These are phyloP conservation scores for Sclerotinia subarctica DNA, from an alignment of 2,329 filamentous ascomycete genomes.

Conservation along the genomic window DNA sequence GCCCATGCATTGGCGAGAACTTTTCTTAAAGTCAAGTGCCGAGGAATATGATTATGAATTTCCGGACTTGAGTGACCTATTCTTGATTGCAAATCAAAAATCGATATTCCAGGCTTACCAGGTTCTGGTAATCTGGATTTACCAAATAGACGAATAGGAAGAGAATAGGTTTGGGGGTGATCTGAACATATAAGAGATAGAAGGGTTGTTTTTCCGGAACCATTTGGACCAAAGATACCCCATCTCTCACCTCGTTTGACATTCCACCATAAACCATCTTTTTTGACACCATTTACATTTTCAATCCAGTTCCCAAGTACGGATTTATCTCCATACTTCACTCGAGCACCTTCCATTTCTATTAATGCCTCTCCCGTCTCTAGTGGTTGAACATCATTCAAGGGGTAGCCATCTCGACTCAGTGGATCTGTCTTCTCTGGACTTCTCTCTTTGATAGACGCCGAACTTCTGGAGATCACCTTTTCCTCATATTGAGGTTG, in stretches of 20 bases:
- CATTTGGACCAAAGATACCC: constrained; percentile 92
- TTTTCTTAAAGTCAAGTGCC: constrained; percentile 66
- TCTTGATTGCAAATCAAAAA: constrained; percentile 87
- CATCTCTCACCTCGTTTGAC: constrained; percentile 81
- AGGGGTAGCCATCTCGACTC: constrained; percentile 33
- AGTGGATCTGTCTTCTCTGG: not conserved
- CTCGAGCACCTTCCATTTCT: constrained; percentile 80
- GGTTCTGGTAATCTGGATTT: constrained; percentile 72
- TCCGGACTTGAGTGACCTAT: constrained; percentile 94
- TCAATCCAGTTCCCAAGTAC: constrained; percentile 80
- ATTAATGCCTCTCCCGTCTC: constrained; percentile 66
- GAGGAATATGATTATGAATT: constrained; percentile 89
- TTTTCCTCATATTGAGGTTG: constrained; percentile 19
- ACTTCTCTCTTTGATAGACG: not conserved
- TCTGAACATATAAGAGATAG: constrained; percentile 91
- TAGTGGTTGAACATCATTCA: constrained; percentile 24
- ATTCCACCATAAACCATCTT: constrained; percentile 73
- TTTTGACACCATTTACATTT: constrained; percentile 44
- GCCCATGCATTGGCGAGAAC: constrained; percentile 86
- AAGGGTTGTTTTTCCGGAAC: constrained; percentile 92
- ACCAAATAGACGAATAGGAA: constrained; percentile 84
- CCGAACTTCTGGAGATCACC: not conserved
- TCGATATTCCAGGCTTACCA: constrained; percentile 67
- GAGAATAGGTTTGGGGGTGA: constrained; percentile 89
- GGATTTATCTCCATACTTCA: constrained; percentile 74